Evolutionary conservation across 176 grass and related monocot species (phyloP).

Genomic region (Eleusine indica): DNA sequence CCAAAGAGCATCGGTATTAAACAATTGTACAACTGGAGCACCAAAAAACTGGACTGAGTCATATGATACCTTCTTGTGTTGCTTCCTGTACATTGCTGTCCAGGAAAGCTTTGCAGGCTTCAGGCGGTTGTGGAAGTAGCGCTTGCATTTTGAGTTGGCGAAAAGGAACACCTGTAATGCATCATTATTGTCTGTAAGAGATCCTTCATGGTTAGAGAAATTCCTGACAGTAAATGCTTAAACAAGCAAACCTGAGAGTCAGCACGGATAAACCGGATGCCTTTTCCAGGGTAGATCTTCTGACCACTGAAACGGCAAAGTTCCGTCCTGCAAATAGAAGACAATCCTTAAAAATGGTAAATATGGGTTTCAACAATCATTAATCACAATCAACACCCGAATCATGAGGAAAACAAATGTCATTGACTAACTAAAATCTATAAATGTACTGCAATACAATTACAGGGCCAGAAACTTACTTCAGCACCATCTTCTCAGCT

Average conservation of each 20-base stretch:
- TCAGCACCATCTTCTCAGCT: constrained; percentile 72
- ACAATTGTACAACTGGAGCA: neutral
- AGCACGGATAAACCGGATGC: constrained; percentile 71
- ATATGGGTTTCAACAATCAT: neutral
- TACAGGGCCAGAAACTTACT: constrained; percentile 46
- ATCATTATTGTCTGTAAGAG: neutral
- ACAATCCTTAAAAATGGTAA: neutral
- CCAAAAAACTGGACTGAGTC: neutral
- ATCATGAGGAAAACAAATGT: neutral
- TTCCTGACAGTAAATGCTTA: neutral
- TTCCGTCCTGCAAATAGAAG: constrained; percentile 51
- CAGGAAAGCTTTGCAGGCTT: constrained; percentile 84
- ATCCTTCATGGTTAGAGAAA: neutral
- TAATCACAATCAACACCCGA: neutral
- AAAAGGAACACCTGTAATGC: constrained; percentile 68
- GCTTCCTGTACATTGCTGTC: constrained; percentile 91
- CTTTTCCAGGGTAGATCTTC: constrained; percentile 89
- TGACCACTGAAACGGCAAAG: constrained; percentile 81
- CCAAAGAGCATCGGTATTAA: neutral
- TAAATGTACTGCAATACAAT: neutral
- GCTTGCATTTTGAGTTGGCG: constrained; percentile 82
- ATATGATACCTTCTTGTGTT: constrained; percentile 74
- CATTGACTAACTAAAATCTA: neutral
- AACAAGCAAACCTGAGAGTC: constrained; percentile 65
- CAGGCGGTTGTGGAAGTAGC: constrained; percentile 87